A percentile compares a stretch with the other conserved stretches of the same genome.
These are phyloP conservation scores for Sporisorium exsertum DNA, from an alignment of 1,284 basidiomycete species.

Conservation along the genomic window DNA sequence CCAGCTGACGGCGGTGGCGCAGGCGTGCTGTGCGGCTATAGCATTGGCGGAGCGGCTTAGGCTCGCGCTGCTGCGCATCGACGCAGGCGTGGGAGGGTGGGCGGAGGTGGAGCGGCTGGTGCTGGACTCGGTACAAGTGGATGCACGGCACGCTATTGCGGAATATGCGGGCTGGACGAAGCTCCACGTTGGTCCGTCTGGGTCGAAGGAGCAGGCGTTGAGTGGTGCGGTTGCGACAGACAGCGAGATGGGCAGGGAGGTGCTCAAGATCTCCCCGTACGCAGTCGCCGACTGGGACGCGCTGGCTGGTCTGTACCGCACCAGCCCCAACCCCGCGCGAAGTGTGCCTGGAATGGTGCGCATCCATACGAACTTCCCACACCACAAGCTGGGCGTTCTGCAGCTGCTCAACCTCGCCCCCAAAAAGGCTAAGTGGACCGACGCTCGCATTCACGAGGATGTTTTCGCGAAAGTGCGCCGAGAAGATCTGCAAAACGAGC, in stretches of 20 bases:
- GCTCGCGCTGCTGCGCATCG: background rate
- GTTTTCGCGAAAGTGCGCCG: slow-evolving; percentile 1
- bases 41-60: slow-evolving; percentile 4
- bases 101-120: slow-evolving; percentile 11
- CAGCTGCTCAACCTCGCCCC: slow-evolving; percentile 23
- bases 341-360: slow-evolving; percentile 12
- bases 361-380: slow-evolving; percentile 45
- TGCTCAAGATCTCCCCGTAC: slow-evolving; percentile 11
- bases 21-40: slow-evolving; percentile 18
- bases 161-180: slow-evolving; percentile 28
- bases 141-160: slow-evolving; percentile 28
- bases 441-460: background rate
- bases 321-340: background rate
- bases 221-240: background rate
- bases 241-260: background rate
- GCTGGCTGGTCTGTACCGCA: slow-evolving; percentile 28
- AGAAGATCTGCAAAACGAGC: slow-evolving; percentile 7
- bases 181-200: background rate
- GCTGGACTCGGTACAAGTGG: slow-evolving; percentile 13
- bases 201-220: slow-evolving; percentile 12
- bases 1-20: slow-evolving; percentile 32
- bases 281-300: slow-evolving; percentile 33
- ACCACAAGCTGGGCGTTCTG: slow-evolving; percentile 41
- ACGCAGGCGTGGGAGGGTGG: background rate
- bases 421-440: slow-evolving; percentile 1